Conservation (phyloP, 169 alveolate species). For the Babesia caballi region DNA sequence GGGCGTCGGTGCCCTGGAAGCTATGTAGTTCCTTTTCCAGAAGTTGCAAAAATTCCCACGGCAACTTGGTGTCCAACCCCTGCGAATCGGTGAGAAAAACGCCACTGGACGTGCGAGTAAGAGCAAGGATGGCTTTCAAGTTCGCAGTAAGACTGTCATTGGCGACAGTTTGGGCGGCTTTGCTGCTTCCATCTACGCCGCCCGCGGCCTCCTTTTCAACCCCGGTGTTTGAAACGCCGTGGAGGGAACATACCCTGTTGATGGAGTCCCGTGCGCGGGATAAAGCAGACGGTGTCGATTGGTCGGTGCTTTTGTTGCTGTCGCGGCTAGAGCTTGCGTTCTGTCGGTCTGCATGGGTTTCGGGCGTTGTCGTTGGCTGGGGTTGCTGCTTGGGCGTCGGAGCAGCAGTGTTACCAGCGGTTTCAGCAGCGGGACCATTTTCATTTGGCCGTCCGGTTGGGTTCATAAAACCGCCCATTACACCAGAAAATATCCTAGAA, state of each 20-base stretch:
- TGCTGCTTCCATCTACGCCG: background rate
- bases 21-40: background rate
- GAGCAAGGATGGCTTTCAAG: background rate
- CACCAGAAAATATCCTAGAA: background rate
- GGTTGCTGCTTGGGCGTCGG: background rate
- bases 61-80: slow-evolving; percentile 5
- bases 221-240: too few relatives aligned
- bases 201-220: too few relatives aligned
- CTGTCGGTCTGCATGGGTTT: background rate
- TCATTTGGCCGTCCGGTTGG: background rate
- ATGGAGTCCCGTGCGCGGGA: background rate
- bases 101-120: background rate
- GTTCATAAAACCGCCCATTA: slow-evolving; percentile 7
- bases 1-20: background rate
- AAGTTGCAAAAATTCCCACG: slow-evolving; percentile 19
- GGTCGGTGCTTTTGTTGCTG: background rate
- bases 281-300: background rate
- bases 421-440: background rate
- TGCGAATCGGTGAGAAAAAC: background rate
- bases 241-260: background rate
- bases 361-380: background rate
- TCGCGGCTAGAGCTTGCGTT: background rate
- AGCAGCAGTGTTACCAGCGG: too few relatives aligned
- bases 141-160: background rate
- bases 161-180: background rate